Evolutionary conservation across 768 basidiomycete species (phyloP), one percentile per base, ranked within the genome.

Genomic region (Lentinula edodes): DNA sequence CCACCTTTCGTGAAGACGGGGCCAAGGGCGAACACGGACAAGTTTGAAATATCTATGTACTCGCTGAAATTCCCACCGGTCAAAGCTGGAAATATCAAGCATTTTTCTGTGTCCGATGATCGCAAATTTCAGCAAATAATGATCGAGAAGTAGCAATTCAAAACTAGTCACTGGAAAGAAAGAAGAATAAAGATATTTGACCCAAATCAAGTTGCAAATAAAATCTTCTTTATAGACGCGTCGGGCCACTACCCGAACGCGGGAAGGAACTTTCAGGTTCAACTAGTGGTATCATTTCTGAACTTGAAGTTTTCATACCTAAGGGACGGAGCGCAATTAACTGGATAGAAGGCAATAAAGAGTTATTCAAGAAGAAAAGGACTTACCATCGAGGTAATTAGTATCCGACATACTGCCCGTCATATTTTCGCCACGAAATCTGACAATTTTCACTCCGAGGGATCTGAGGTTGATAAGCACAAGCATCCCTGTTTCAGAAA

Each of bases 391-490:
- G 39, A 55, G 38, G 23, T 55, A 6, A 18, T n/a, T 13, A 42
- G 28, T 48, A 51, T 60, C 43, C 6, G 52, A 13, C 16, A 51
- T 39, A 28, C 50, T 52, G 6, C 75, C 72, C 2, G 72, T 71
- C 76, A 79, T 79, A 3, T 77, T 78, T 46, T 77, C 70, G n/a
- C 86, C 76, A 1, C 76, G 78, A 68, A 90, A 88, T 61, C 78
- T 74, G 38, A 90, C 73, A 58, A 81, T 82, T 65, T 79, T 87
- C 20, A 91, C 86, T 58, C 82, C 87, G 68, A 96, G 74, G 20
- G 88, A 90, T 69, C 84, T 79, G 66, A 94, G 71, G 71, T 97
- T 92, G 52, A 97, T 79, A 8, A 97, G 77, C 18, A 88, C 91
- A 55, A 98, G 71, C 43, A 81, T 76, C 2, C 95, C 94, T 8